These are phyloP conservation scores for Talaromyces borbonicus DNA, from an alignment of 495 filamentous ascomycete genomes.

Conservation along the genomic window DNA sequence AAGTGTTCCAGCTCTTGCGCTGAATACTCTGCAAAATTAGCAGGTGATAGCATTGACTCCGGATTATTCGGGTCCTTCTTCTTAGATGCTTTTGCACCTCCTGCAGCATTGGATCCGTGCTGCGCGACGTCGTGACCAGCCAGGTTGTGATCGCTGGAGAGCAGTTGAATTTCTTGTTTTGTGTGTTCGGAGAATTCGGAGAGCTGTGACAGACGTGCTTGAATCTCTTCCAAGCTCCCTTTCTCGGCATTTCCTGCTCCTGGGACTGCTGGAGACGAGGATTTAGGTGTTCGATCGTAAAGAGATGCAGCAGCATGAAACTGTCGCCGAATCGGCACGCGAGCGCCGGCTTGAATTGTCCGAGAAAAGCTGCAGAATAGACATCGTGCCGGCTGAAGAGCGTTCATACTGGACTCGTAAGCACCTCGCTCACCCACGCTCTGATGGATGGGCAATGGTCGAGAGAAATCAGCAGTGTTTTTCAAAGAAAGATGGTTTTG, in stretches of 20 bases:
- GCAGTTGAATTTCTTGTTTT: too few relatives aligned
- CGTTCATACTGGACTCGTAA: constrained; percentile 44
- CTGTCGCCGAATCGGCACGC: constrained; percentile 34
- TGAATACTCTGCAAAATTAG: constrained; percentile 54
- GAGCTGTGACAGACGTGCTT: too few relatives aligned
- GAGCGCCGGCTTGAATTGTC: constrained; percentile 28
- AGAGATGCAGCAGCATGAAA: constrained; percentile 40
- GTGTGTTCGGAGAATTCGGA: too few relatives aligned
- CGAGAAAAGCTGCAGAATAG: constrained; percentile 44
- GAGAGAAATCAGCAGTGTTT: constrained; percentile 1
- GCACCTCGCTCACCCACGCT: constrained; percentile 17
- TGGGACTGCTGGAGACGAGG: too few relatives aligned
- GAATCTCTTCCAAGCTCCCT: too few relatives aligned
- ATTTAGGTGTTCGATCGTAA: constrained; percentile 21
- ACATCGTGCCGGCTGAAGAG: constrained; percentile 48
- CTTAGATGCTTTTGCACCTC: not conserved
- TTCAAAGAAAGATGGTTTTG: not conserved
- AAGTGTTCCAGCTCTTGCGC: constrained; percentile 55
- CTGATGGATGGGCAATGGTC: constrained; percentile 18
- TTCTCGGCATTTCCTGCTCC: too few relatives aligned
- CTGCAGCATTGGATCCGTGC: too few relatives aligned
- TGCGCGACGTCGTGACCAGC: too few relatives aligned
- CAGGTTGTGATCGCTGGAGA: too few relatives aligned
- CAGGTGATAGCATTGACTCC: constrained; percentile 20
- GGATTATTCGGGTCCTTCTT: constrained; percentile 14